Conservation (phyloP, 1,284 basidiomycete species). For the Melampsora larici-populina region DNA sequence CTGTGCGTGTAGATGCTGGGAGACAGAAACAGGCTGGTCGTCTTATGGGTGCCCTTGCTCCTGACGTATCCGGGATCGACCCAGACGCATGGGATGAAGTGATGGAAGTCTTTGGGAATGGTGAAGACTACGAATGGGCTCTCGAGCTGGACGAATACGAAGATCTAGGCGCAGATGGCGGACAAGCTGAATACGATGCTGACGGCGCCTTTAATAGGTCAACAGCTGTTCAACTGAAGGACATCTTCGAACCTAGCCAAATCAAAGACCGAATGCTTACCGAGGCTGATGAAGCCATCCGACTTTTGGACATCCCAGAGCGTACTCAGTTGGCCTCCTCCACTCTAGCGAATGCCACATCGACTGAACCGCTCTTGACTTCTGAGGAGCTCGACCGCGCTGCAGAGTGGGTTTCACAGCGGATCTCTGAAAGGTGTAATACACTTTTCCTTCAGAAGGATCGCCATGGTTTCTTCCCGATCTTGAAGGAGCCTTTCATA, state of each 20-base stretch:
- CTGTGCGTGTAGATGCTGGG: slow-evolving; percentile 57
- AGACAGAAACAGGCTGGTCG: slow-evolving; percentile 71
- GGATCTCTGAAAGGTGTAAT: slow-evolving; percentile 63
- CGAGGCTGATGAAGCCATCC: slow-evolving; percentile 85
- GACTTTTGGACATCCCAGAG: slow-evolving; percentile 86
- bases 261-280: slow-evolving; percentile 87
- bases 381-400: slow-evolving; percentile 74
- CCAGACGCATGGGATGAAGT: slow-evolving; percentile 92
- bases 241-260: slow-evolving; percentile 98
- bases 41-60: slow-evolving; percentile 47
- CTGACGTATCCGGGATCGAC: slow-evolving; percentile 48
- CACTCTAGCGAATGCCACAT: slow-evolving; percentile 65
- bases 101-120: slow-evolving; percentile 93
- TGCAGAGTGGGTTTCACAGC: slow-evolving; percentile 80
- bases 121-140: slow-evolving; percentile 94
- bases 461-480: slow-evolving; percentile 61
- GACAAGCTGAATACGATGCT: slow-evolving; percentile 75
- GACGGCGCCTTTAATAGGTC: slow-evolving; percentile 52
- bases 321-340: slow-evolving; percentile 92
- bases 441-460: slow-evolving; percentile 61
- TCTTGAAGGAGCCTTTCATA: slow-evolving; percentile 69
- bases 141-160: slow-evolving; percentile 69
- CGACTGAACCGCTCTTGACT: slow-evolving; percentile 64
- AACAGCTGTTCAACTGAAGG: slow-evolving; percentile 33
- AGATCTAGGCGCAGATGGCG: slow-evolving; percentile 63